Evolutionary conservation across 805 yeast species (phyloP).

Genomic region (Candida suzukii): DNA sequence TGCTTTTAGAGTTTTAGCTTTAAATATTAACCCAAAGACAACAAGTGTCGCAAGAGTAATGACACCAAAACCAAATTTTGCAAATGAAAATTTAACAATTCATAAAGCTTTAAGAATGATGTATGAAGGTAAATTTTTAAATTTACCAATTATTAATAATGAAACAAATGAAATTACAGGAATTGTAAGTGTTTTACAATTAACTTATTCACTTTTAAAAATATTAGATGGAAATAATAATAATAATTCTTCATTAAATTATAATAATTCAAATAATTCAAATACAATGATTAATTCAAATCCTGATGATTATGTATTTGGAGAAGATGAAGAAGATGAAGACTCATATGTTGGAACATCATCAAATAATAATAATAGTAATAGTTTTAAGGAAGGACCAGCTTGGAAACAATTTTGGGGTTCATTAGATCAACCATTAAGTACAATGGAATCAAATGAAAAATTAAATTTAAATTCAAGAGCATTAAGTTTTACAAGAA

Average conservation of each 20-base stretch:
- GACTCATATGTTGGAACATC: conserved; percentile 7
- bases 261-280: conserved; percentile 13
- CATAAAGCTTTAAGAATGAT: conserved; percentile 36
- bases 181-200: conserved; percentile 34
- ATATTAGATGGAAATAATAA: conserved; percentile 29
- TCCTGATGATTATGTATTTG: conserved; percentile 14
- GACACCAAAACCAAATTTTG: conserved; percentile 41
- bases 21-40: conserved; percentile 25
- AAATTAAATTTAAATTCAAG: conserved; percentile 14
- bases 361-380: not conserved
- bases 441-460: conserved; percentile 16
- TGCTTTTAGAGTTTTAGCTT: conserved; percentile 33
- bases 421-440: conserved; percentile 22
- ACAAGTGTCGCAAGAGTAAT: conserved; percentile 35
- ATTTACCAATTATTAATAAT: conserved; percentile 32
- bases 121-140: conserved; percentile 40
- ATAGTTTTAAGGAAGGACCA: conserved; percentile 12
- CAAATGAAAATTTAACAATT: conserved; percentile 30
- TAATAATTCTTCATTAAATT: conserved; percentile 9
- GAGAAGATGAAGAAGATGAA: conserved; percentile 6
- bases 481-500: not conserved
- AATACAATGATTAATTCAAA: conserved; percentile 15
- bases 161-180: conserved; percentile 26
- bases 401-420: conserved; percentile 29
- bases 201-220: conserved; percentile 33